Base-by-base conservation (phyloP, 108 stramenopile genomes). In the Licmophora abbreviata region DNA sequence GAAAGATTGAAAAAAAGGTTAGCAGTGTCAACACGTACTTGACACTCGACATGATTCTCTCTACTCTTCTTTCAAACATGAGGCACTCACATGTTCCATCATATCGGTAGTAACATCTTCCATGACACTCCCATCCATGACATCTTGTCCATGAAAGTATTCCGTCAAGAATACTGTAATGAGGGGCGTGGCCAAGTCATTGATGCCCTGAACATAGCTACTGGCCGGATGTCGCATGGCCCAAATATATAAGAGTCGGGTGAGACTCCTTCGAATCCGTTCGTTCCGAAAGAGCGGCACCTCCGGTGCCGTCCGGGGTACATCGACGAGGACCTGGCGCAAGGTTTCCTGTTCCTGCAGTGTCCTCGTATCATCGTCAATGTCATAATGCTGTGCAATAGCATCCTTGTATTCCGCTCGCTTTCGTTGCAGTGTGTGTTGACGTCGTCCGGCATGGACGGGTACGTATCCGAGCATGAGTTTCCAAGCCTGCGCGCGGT, bases 161-260 rank as follows among this genome's bases (percentile, higher is more conserved):
- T 83, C 81, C 0, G 71, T 67, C 33, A 95, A 63, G 66, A 97
- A 95, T 3, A 96, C 95, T 6, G 77, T 69, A 63, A 94, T 71
- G 30, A 99, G 57, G 6, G 96, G 95, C 22, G 94, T 92, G 5
- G 95, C 83, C 52, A 99, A 58, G 65, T 99, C 98, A 61, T 97
- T 97, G 48, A 99, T 97, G 4, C 98, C 97, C 63, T 97, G 96
- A 17, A 99, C 98, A 59, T 99, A 99, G 24, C 81, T 77, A 42
- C 74, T 74, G 1, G 96, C 97, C 9, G 98, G 98, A 73, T 93
- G 87, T n/a, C 97, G 69, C 76, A 95, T 81, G 48, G 95, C 94
- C 94, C 94, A 99, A 48, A 96, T 80, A 74, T 96, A 99, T 17
- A 99, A 71, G 17, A 98, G 56, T 12, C 95, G 63, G 18, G 79